Evolutionary conservation across 148 eudicot genomes (phyloP), one percentile per base, ranked within the genome.

Genomic region (Rhododendron williamsianum): DNA sequence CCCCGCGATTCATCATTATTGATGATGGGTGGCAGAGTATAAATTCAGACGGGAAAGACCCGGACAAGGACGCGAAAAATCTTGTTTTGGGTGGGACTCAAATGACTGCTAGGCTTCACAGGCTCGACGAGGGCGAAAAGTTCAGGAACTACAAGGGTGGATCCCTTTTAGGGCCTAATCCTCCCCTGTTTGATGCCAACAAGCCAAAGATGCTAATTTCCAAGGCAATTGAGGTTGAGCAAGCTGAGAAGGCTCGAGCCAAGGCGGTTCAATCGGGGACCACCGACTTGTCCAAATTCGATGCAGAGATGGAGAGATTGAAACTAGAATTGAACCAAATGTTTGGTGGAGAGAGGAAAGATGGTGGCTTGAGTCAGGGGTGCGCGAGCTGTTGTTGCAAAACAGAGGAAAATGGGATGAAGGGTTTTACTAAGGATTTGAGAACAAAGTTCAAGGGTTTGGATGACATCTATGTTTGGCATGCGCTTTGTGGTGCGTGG

Each of bases 21-120:
- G 94, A 93, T 69, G 96, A 93, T 90, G 96, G 94, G 13, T 93
- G 96, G 96, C 96, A 92, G 76, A 91, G 93, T 73, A 74, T 89
- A 43, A 93, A 90, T 80, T 30, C 87, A 1, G 94, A 93, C 51
- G 89, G 71, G 4, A 88, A 90, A 33, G 88, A 91, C 38, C 91
- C 86, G 2, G 2, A 86, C 35, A 81, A 84, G 74, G 96, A 92
- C 6, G 80, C 91, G 9, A 88, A 87, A 80, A 87, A 88, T 49
- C 91, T 92, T 35, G 89, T 92, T 69, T 74, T 90, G 56, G 92
- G 93, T 5, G 96, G 96, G 63, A 88, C 92, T 84, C 96, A 93
- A 82, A 91, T 93, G 94, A 92, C 92, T 27, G 92, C 92, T 0
- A 91, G 96, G 85, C 92, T 93, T 63, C 87, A 90, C 63, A 82